Percentiles rank a stretch among this genome's conserved stretches.
phyloP scores from a whole-genome alignment of 2,329 filamentous ascomycete genomes.

The Cercospora sojina region DNA sequence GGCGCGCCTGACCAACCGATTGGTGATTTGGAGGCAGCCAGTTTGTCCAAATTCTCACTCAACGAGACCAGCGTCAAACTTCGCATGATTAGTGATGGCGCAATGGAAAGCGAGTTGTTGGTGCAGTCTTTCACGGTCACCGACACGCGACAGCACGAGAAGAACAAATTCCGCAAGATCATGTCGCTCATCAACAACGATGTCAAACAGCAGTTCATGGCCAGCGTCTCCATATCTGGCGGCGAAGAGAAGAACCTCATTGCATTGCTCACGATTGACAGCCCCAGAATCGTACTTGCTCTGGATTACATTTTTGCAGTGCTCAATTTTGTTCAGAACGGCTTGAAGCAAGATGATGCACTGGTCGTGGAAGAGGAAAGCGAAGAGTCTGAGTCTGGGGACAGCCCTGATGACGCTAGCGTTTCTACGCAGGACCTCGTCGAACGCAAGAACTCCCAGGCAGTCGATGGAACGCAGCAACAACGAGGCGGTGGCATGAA shows the following conservation, averaged over 20 bases:
- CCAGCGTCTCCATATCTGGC: conserved; percentile 87
- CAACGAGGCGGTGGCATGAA: conserved; percentile 58
- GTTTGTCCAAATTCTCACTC: conserved; percentile 88
- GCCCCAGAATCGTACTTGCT: conserved; percentile 89
- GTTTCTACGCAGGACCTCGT: conserved; percentile 35
- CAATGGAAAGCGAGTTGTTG: conserved; percentile 86
- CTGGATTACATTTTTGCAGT: conserved; percentile 93
- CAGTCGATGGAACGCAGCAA: conserved; percentile 35
- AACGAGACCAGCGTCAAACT: conserved; percentile 91
- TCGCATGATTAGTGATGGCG: conserved; percentile 86
- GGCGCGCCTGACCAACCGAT: conserved; percentile 74
- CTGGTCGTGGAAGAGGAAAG: conserved; percentile 62
- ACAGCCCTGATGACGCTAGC: conserved; percentile 50
- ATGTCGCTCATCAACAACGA: conserved; percentile 96
- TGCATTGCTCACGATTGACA: conserved; percentile 90
- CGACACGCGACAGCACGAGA: conserved; percentile 83
- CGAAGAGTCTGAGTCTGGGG: conserved; percentile 48
- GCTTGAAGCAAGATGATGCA: conserved; percentile 56
- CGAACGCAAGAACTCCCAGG: conserved; percentile 25
- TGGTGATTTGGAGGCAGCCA: conserved; percentile 73
- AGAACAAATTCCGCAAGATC: conserved; percentile 95
- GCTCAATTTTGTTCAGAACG: conserved; percentile 75
- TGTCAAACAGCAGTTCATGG: conserved; percentile 95
- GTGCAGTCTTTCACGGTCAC: conserved; percentile 93
- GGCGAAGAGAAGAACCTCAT: conserved; percentile 79